Percentiles rank a stretch among this genome's conserved stretches.
phyloP scores from a whole-genome alignment of 371 early-diverging fungal genomes.

The Cokeromyces recurvatus region DNA sequence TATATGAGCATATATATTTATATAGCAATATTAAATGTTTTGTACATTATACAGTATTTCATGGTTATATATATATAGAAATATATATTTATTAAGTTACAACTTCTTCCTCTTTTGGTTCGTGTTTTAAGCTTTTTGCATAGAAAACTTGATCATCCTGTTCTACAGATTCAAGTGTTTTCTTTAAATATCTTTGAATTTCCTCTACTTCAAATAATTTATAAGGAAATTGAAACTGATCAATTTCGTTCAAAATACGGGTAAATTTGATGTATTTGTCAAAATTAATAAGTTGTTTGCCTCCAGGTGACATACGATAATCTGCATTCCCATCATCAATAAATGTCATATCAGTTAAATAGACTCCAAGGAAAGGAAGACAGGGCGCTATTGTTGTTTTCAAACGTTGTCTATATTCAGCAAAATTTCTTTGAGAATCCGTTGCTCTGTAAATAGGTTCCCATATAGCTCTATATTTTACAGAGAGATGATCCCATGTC shows the following conservation, averaged over 20 bases:
- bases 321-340: constrained; percentile 54
- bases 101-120: constrained; percentile 40
- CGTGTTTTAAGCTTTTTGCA: constrained; percentile 31
- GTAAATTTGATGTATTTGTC: constrained; percentile 72
- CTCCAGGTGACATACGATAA: constrained; percentile 29
- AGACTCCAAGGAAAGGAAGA: constrained; percentile 82
- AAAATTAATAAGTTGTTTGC: constrained; percentile 67
- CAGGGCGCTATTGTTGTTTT: constrained; percentile 65
- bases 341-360: constrained; percentile 84
- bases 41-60: too few relatives aligned
- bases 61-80: too few relatives aligned
- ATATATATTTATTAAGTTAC: too few relatives aligned
- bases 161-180: constrained; percentile 31
- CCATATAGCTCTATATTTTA: constrained; percentile 48
- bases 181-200: constrained; percentile 34
- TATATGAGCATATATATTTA: too few relatives aligned
- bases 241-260: constrained; percentile 67
- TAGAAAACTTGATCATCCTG: constrained; percentile 41
- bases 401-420: constrained; percentile 67
- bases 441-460: constrained; percentile 57
- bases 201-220: constrained; percentile 54
- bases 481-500: constrained; percentile 67
- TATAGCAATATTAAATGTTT: too few relatives aligned
- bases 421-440: constrained; percentile 69
- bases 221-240: constrained; percentile 77